Evolutionary conservation across 306 rosid species (phyloP), one percentile per base, ranked within the genome.

Genomic region (Castanea mollissima): DNA sequence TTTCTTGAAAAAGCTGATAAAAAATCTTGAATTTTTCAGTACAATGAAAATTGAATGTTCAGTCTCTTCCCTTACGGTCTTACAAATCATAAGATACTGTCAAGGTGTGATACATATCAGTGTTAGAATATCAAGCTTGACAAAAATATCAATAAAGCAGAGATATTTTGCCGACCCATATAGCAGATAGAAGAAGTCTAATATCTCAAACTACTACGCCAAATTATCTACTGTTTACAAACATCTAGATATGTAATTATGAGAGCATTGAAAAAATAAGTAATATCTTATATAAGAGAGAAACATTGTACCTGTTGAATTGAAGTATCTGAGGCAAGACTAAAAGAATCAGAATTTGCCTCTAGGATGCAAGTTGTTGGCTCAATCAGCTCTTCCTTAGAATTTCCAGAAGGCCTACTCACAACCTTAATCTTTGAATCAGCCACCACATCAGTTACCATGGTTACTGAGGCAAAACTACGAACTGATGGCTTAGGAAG

Each of bases 261-360:
- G 7, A 1, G 46, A 16, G 41, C 21, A 7, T 73, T 29, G 29
- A 16, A 29, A 20, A 10, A 27, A 35, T 25, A 31, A 20, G 13
- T 19, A 74, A 16, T 35, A 44, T 70, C 72, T 32, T 13, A 31
- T 29, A 79, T 41, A 56, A 52, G 62, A 63, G 32, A 73, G 63
- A 73, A 79, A 58, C 29, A 12, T 9, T 59, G 70, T 63, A 91
- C 99, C 99, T 90, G 88, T 67, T 84, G 90, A 34, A 78, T 76
- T 77, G 90, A 85, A 68, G 80, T 68, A 64, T 82, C 34, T 34
- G 83, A 79, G 19, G 71, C 19, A 54, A 38, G 79, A 76, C 85
- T 55, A 46, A 85, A 79, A 74, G 79, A 85, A 85, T 85, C 86
- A 55, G 18, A 44, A 35, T 71, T 73, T 15, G 65, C 77, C 71